Evolutionary conservation across 2,329 filamentous ascomycete genomes (phyloP), one percentile per base, ranked within the genome.

Genomic region (Fusarium mundagurra): DNA sequence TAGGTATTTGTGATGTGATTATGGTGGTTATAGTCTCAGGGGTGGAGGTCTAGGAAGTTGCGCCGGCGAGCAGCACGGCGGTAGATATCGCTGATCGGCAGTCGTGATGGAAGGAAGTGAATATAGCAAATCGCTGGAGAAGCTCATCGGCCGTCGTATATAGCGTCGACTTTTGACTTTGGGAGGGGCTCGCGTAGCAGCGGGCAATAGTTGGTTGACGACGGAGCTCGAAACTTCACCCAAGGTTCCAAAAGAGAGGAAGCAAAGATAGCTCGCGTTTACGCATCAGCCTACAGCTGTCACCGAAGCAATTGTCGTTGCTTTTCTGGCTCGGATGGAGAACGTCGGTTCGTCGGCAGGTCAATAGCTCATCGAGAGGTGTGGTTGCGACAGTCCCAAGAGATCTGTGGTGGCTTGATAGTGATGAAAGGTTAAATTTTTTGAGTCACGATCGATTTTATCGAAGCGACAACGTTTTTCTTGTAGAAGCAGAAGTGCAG

Each of bases 221-320:
- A 69, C 61, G 64, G 63, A 62, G 73, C 60, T 77, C 62, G 73
- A 74, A 67, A 76, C 70, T 72, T 79, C 76, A 81, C 76, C 80
- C 77, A 70, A 77, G 77, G 74, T 77, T 81, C 74, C 77, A 75
- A 76, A 78, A 73, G 78, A 80, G 74, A 76, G 80, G 80, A 64
- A 77, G 74, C 67, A 76, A 73, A 69, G 70, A 76, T 72, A 78
- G 76, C 81, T 82, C 82, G 81, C 80, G 81, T 83, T 81, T 79
- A 80, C 79, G 81, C 83, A 84, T 84, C 81, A 77, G 80, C 79
- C 76, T 78, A 71, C 67, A 59, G 69, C 70, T 69, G 67, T 60
- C 64, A 72, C 71, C 75, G 74, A 65, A 67, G 64, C 72, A 66
- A 61, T 69, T 60, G 72, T 75, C 51, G 66, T 41, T 48, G 41